Conservation (phyloP, 768 basidiomycete species). For the Kwoniella sp. region DNA sequence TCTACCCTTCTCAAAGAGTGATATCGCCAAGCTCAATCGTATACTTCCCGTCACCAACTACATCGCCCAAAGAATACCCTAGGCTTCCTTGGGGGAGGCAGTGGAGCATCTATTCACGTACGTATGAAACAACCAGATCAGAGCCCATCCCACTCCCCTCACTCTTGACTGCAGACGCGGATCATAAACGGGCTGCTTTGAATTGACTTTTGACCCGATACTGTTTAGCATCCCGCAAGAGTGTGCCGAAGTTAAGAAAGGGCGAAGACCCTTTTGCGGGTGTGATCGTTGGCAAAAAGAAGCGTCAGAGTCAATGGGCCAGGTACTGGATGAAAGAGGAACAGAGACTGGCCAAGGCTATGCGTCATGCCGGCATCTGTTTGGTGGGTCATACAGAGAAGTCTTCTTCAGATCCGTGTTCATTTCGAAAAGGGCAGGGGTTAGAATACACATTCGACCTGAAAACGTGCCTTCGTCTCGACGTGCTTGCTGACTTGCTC, state of each 20-base stretch:
- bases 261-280: conserved; percentile 16
- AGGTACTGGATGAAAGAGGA: conserved; percentile 25
- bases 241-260: background rate
- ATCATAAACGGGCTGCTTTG: background rate
- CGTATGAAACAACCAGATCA: too few species aligned
- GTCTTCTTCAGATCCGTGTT: too few species aligned
- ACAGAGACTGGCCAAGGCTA: conserved; percentile 11
- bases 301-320: conserved; percentile 10
- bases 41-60: conserved; percentile 20
- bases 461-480: too few species aligned
- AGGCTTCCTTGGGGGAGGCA: conserved; percentile 30
- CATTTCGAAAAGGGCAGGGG: too few species aligned
- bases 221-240: conserved; percentile 8
- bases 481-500: background rate
- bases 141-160: background rate
- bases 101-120: conserved; percentile 26
- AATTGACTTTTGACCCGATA: background rate
- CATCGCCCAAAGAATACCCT: conserved; percentile 11
- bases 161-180: too few species aligned
- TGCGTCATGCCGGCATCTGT: conserved; percentile 22
- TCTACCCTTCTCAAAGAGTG: conserved; percentile 10
- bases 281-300: background rate
- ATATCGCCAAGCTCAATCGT: conserved; percentile 9
- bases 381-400: conserved; percentile 8
- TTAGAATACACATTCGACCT: background rate